Base-by-base conservation (phyloP, 345 rosid species). In the Citrus glauca region DNA sequence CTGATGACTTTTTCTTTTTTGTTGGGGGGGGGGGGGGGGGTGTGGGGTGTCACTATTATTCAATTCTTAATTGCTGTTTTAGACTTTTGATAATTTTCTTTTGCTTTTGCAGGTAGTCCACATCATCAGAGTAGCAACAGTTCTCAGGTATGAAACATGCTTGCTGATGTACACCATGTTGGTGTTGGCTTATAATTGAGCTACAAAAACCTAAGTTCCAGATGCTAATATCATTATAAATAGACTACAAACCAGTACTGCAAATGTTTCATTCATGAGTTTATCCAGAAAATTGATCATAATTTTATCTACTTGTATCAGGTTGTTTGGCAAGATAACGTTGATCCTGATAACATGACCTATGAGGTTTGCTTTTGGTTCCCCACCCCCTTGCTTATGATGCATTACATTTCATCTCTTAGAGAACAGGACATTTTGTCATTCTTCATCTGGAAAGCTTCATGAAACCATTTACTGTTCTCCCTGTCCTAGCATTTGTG, bases 341-440 rank as follows among this genome's bases (percentile, higher is more conserved):
- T 91, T 14, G 88, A 91, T 85, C 93, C 85, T 6, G 93, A 91
- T 82, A 85, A 76, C 87, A 91, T 90, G 95, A 88, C 92, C 66
- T 90, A 90, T 40, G 93, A 90, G 93, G 93, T 91, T 85, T 79
- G 88, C 63, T 75, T 71, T 59, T 37, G 61, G 75, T 66, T 71
- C 74, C 68, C 30, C 28, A 73, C 28, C 48, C 69, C 66, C 11
- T 57, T 66, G 61, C 70, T 78, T 59, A 27, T 16, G 32, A 27
- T 62, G 28, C 9, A 45, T 14, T 56, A 45, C 10, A 38, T 73
- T 61, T 27, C 28, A 38, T 27, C 40, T 73, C 14, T 25, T 25
- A 17, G 19, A 19, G 67, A 61, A 19, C 19, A 25, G 27, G 14
- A 2, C 48, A 48, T 73, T 40, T 17, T 61, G 20, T 61, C 56